Percentiles rank a stretch among this genome's conserved stretches.
These are phyloP conservation scores for Schwanniomyces etchellsii DNA, from an alignment of 1,139 yeast species.

Conservation along the genomic window DNA sequence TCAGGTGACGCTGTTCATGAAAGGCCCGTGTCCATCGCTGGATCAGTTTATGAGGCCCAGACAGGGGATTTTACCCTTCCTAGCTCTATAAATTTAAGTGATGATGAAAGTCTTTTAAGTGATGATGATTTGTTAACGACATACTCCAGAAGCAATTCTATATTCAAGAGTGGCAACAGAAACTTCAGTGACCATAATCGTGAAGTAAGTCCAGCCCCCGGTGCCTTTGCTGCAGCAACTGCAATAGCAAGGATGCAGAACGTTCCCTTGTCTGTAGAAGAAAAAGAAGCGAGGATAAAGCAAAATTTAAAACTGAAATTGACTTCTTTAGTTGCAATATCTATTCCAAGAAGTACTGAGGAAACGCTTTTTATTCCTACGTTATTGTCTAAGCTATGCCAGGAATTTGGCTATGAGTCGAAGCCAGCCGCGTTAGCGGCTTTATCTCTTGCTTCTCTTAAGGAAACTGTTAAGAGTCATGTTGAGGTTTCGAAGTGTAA, in stretches of 20 bases:
- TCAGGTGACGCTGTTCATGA: slow-evolving; percentile 52
- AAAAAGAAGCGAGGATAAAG: slow-evolving; percentile 20
- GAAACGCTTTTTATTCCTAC: slow-evolving; percentile 73
- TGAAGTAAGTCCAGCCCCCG: slow-evolving; percentile 68
- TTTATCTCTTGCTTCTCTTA: slow-evolving; percentile 61
- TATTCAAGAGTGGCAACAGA: slow-evolving; percentile 6
- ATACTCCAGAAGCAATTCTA: slow-evolving; percentile 8
- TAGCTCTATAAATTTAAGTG: slow-evolving; percentile 41
- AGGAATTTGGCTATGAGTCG: slow-evolving; percentile 64
- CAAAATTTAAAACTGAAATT: slow-evolving; percentile 45
- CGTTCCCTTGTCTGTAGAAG: slow-evolving; percentile 14
- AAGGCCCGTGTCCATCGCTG: slow-evolving; percentile 60
- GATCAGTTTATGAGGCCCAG: slow-evolving; percentile 39
- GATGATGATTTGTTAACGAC: slow-evolving; percentile 19
- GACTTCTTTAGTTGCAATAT: slow-evolving; percentile 64
- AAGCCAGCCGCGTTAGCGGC: slow-evolving; percentile 66
- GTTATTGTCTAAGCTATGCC: slow-evolving; percentile 60
- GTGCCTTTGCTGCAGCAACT: slow-evolving; percentile 70
- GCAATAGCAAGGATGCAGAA: slow-evolving; percentile 54
- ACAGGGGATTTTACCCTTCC: slow-evolving; percentile 24
- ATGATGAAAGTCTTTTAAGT: slow-evolving; percentile 40
- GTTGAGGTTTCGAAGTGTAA: slow-evolving; percentile 10
- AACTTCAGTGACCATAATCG: slow-evolving; percentile 14
- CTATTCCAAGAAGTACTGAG: slow-evolving; percentile 72
- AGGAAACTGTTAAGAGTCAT: slow-evolving; percentile 33